Evolutionary conservation across 306 rosid species (phyloP).

Genomic region (Betula pendula): DNA sequence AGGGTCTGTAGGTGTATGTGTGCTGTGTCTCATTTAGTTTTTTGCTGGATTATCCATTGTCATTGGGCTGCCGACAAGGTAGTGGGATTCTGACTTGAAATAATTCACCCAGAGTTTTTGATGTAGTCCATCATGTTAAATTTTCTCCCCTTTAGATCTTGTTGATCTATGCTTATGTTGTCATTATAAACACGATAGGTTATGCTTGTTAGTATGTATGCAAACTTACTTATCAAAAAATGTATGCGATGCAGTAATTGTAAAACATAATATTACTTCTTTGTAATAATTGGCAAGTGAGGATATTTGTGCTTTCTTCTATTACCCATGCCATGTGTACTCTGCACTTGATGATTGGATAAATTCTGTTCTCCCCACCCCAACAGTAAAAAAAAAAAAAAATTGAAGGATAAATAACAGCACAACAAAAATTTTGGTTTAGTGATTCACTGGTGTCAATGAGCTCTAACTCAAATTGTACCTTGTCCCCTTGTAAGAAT

Average conservation of each 20-base stretch:
- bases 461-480: background rate
- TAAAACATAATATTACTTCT: background rate
- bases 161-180: background rate
- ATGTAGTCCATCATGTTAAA: too few species aligned
- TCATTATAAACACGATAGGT: background rate
- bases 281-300: background rate
- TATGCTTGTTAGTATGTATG: background rate
- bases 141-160: background rate
- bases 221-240: too few species aligned
- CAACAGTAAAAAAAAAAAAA: background rate
- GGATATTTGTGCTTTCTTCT: background rate
- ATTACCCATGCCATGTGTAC: background rate
- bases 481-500: background rate
- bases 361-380: background rate
- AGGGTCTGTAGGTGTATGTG: background rate
- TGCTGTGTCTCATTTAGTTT: background rate
- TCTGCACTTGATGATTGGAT: background rate
- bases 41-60: background rate
- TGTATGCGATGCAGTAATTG: background rate
- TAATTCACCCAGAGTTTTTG: background rate
- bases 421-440: background rate
- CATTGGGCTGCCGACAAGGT: background rate
- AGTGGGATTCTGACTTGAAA: background rate
- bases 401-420: background rate
- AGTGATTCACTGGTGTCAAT: background rate